Evolutionary conservation across 192 early-diverging fungal species (phyloP), one percentile per base, ranked within the genome.

Genomic region (Coemansia sp.): DNA sequence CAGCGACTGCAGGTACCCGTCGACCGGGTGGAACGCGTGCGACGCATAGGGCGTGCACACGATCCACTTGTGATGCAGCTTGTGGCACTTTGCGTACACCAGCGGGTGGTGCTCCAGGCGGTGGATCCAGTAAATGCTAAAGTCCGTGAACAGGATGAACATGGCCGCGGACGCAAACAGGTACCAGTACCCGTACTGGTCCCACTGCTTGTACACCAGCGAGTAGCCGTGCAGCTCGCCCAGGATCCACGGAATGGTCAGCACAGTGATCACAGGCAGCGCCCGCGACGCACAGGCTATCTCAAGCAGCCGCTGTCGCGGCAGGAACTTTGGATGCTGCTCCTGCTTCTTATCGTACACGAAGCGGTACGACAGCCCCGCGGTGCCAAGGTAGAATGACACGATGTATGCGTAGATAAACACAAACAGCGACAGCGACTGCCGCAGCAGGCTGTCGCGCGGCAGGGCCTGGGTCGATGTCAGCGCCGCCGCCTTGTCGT

Each of bases 111-210:
- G 94, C 62, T 91, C 81, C 52, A 80, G 82, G 15, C 96, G 90
- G 70, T 99, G 96, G 47, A 94, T 85, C 93, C 93, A 99, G 75
- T 99, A 99, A 52, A 99, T 91, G 48, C 87, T 80, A 66, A 84
- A 90, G 58, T 99, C 96, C 12, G 94, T 97, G 50, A 97, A 95
- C 65, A 91, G 53, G 51, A 99, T 81, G 70, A 97, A 99, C 60
- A 66, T 43, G 22, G 79, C 50, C 10, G 90, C 57, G 39, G 85
- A 87, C 2, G 87, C 14, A 2, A 84, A 41, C 35, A 89, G 58
- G 60, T 93, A 95, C 22, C 78, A 50, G 81, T 86, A 90, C 4
- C 88, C 93, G 60, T 86, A 86, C 19, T 62, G 69, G 58, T 79
- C 55, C 50, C 86, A 70, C 5, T 84, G 78, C 55, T 87, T 81